Evolutionary conservation across 2,329 filamentous ascomycete species (phyloP), one percentile per base, ranked within the genome.

Genomic region (Didymella exigua): DNA sequence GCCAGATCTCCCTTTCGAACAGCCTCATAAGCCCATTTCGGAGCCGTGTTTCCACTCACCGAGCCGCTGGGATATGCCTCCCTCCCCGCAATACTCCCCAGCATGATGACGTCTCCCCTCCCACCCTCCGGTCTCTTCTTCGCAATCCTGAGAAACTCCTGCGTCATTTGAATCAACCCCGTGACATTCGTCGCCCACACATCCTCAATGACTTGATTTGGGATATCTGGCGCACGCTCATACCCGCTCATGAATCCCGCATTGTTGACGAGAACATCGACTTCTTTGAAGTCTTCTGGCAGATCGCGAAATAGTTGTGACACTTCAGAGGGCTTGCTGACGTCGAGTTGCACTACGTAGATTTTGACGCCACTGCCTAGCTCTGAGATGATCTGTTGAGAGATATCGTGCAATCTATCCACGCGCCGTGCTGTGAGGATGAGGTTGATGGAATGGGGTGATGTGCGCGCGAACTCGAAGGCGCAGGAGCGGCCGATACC

Each of bases 161-260:
- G 93, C 1, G 93, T 97, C 89, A 97, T 90, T 79, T 95, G 90
- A 79, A 98, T 93, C 40, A 97, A 81, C 5, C 93, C 93, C 0
- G 87, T 93, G 46, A 97, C 92, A 72, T 98, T 98, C 45, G 93
- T 97, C 38, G 84, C 80, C 71, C 96, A 90, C 88, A 97, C 96
- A 72, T 87, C 68, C 62, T 89, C 82, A 63, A 96, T 88, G 75
- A 97, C 92, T 50, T 88, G 85, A 64, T 89, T 82, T 6, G 82
- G 84, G 68, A 98, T 96, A 33, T 90, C 84, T 5, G 92, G 91
- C 0, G 91, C 90, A 67, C 87, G 85, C 47, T 90, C 93, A 14
- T 96, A 85, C 52, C 91, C 92, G 73, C 88, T 92, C 62, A 96
- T 93, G 21, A 96, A 84, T 21, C 92, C 93, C 90, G 93, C 93